Evolutionary conservation across 2,329 filamentous ascomycete species (phyloP).

Genomic region (Helotiales sp.): DNA sequence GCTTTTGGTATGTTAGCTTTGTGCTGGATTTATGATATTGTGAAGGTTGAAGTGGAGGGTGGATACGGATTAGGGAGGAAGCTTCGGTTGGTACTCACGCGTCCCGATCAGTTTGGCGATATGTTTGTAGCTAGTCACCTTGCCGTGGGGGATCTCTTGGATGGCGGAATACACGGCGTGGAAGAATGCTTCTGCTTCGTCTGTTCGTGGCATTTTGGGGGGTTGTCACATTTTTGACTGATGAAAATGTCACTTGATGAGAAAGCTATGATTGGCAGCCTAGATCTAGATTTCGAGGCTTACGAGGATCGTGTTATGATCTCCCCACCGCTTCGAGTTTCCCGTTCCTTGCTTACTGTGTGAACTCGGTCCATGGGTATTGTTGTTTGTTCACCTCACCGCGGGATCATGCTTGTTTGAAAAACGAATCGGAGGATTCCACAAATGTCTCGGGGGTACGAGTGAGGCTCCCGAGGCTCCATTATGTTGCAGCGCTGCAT

Average conservation of each 20-base stretch:
- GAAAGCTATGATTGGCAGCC: background rate
- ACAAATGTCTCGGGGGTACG: too few relatives aligned
- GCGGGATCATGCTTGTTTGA: background rate
- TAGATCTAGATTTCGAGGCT: background rate
- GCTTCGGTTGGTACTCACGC: slow-evolving; percentile 52
- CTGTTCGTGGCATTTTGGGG: slow-evolving; percentile 74
- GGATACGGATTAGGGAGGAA: background rate
- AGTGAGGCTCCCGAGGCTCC: too few relatives aligned
- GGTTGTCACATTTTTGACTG: background rate
- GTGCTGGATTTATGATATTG: too few relatives aligned
- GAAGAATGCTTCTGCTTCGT: slow-evolving; percentile 75
- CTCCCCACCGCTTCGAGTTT: background rate
- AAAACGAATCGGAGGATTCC: background rate
- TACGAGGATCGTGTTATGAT: background rate
- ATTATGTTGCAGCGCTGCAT: background rate
- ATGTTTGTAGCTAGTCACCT: slow-evolving; percentile 85
- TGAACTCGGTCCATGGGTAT: background rate
- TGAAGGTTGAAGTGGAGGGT: background rate
- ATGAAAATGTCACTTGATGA: background rate
- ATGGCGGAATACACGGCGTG: slow-evolving; percentile 78
- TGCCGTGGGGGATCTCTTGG: slow-evolving; percentile 80
- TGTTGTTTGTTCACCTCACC: background rate
- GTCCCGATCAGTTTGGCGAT: slow-evolving; percentile 72
- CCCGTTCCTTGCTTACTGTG: background rate
- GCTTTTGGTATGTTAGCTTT: slow-evolving; percentile 44